phyloP scores from a whole-genome alignment of 352 stramenopile genomes.

The Globisporangium viniferum region DNA sequence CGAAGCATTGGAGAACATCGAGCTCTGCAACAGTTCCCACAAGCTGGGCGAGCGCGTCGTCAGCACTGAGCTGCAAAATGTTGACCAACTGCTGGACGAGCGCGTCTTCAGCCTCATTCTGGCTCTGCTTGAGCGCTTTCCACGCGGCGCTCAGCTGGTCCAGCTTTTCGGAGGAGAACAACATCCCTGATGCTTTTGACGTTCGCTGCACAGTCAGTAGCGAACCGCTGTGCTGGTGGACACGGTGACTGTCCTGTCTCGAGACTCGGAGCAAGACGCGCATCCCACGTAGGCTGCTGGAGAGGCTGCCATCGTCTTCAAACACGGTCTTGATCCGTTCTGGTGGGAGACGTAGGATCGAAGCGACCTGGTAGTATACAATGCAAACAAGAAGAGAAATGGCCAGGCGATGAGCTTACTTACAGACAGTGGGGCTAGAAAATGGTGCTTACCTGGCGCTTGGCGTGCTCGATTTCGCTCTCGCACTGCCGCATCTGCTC shows the following conservation, averaged over 20 bases:
- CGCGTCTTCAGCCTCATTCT: conserved; percentile 19
- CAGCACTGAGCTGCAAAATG: conserved; percentile 7
- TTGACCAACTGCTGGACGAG: conserved; percentile 21
- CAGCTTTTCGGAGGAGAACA: conserved; percentile 36
- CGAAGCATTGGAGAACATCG: conserved; percentile 38
- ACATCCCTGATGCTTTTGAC: conserved; percentile 37
- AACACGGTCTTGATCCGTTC: conserved; percentile 38
- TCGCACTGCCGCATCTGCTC: conserved; percentile 23
- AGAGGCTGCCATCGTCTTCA: conserved; percentile 25
- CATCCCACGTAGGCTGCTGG: conserved; percentile 13
- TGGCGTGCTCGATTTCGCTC: conserved; percentile 19
- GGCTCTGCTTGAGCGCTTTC: conserved; percentile 23
- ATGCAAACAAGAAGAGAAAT: background rate
- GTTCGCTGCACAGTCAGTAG: conserved; percentile 30
- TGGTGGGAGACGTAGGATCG: conserved; percentile 23
- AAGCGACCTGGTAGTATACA: conserved; percentile 20
- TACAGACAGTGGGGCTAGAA: background rate
- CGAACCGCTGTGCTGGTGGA: conserved; percentile 28
- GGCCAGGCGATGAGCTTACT: background rate
- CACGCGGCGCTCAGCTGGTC: conserved; percentile 34
- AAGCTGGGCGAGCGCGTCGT: conserved; percentile 15
- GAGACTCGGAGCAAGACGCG: conserved; percentile 41
- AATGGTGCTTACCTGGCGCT: conserved; percentile 17
- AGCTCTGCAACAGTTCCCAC: conserved; percentile 21
- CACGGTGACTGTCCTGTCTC: conserved; percentile 37